Percentiles rank a stretch among this genome's conserved stretches.
Conservation (phyloP, 768 basidiomycete genomes). For the Suillus cothurnatus region DNA sequence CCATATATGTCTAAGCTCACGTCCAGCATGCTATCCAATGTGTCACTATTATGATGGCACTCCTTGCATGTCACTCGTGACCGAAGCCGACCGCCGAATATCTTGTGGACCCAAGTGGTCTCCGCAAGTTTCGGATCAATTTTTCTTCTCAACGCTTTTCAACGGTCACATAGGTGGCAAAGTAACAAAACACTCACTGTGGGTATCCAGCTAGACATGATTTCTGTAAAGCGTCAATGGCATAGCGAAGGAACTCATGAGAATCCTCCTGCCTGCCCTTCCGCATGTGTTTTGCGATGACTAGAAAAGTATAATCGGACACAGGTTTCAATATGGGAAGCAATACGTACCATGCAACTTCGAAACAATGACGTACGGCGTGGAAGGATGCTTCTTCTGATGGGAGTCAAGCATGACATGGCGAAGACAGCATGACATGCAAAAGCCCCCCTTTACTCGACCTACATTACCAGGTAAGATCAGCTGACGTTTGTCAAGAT, state of each 20-base stretch:
- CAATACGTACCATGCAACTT: slow-evolving; percentile 66
- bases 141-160: slow-evolving; percentile 50
- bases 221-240: slow-evolving; percentile 89
- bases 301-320: slow-evolving; percentile 41
- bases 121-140: slow-evolving; percentile 70
- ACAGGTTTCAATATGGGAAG: slow-evolving; percentile 10
- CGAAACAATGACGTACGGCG: slow-evolving; percentile 64
- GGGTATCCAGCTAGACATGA: slow-evolving; percentile 73
- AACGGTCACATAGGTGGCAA: slow-evolving; percentile 9
- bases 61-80: slow-evolving; percentile 86
- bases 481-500: slow-evolving; percentile 5
- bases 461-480: slow-evolving; percentile 33
- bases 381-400: slow-evolving; percentile 48
- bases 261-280: slow-evolving; percentile 96
- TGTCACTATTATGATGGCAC: slow-evolving; percentile 90
- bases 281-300: slow-evolving; percentile 89
- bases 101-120: slow-evolving; percentile 91
- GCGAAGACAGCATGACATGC: slow-evolving; percentile 77
- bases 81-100: slow-evolving; percentile 91
- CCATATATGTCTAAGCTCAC: slow-evolving; percentile 87
- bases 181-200: slow-evolving; percentile 50
- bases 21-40: slow-evolving; percentile 94
- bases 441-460: slow-evolving; percentile 54
- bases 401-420: slow-evolving; percentile 58
- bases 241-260: slow-evolving; percentile 96